These are phyloP conservation scores for Starmerella geochares DNA, from an alignment of 805 yeast species.

Conservation along the genomic window DNA sequence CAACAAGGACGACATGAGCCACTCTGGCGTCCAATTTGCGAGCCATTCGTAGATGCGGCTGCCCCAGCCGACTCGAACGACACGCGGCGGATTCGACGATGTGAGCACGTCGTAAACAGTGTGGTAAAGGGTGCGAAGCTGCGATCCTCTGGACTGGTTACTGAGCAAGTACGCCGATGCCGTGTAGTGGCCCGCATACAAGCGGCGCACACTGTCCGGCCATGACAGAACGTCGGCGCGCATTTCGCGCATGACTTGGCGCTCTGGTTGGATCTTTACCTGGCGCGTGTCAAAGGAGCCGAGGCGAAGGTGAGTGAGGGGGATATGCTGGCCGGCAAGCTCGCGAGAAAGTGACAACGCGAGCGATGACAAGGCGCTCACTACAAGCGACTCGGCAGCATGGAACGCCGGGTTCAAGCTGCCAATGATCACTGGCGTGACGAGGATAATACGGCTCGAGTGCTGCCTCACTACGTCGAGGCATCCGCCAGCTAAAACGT, in stretches of 20 bases:
- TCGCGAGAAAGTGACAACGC: constrained; percentile 37
- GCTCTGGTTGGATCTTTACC: constrained; percentile 13
- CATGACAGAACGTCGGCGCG: constrained; percentile 37
- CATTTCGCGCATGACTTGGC: constrained; percentile 30
- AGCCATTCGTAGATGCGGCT: constrained; percentile 29
- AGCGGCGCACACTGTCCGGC: constrained; percentile 33
- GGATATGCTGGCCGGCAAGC: constrained; percentile 36
- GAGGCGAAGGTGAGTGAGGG: constrained; percentile 38
- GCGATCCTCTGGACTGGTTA: constrained; percentile 29
- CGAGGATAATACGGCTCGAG: constrained; percentile 38
- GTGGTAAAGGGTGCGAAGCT: constrained; percentile 27
- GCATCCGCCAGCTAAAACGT: constrained; percentile 46
- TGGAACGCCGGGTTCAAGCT: constrained; percentile 51
- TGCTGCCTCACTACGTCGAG: constrained; percentile 45
- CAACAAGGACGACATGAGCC: constrained; percentile 19
- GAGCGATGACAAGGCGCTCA: constrained; percentile 36
- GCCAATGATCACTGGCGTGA: constrained; percentile 49
- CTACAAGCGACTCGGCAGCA: constrained; percentile 50
- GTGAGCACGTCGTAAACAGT: constrained; percentile 30
- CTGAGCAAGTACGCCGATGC: constrained; percentile 29
- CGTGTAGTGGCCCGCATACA: constrained; percentile 32
- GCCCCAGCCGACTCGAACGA: constrained; percentile 31
- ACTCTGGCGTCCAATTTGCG: constrained; percentile 28
- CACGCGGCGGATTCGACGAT: constrained; percentile 26
- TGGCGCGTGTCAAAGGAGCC: constrained; percentile 39